Base-by-base conservation (phyloP, 352 stramenopile genomes). In the Phytophthora quininea region DNA sequence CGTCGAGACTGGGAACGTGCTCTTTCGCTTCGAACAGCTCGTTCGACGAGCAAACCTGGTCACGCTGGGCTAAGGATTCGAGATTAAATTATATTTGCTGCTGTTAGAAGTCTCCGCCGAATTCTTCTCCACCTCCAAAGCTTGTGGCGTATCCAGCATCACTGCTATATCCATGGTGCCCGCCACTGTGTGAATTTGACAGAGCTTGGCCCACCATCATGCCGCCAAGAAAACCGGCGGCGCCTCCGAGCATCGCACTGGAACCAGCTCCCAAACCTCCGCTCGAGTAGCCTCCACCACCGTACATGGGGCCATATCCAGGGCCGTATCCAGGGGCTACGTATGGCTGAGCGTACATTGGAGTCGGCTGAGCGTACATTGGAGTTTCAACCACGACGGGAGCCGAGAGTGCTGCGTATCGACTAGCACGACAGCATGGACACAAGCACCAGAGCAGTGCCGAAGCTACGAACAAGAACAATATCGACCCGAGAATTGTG, bases 1-100 rank as follows among this genome's bases (percentile, higher is more conserved):
- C 5, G 62, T 76, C 8, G 76, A 84, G 61, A 77, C 74, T 1
- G 73, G 71, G 19, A 69, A 71, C 31, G 67, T 77, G 58, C 69
- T 78, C 24, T 74, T 84, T 46, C 76, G 76, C 42, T 84, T 78
- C 60, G 74, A 84, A 48, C 74, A 84, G 45, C 65, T 80, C 47
- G 63, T 81, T 12, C 73, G 61, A 14, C 70, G 70, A 11, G 55
- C 60, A 11, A 73, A 74, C 35, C 62, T 80, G 45, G 62, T 80
- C 37, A 77, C 72, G 10, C 42, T 70, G 3, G 56, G 54, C 33
- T 71, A 55, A 73, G 19, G 19, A 24, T 24, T 24, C 0, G 19
- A 24, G 19, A 24, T 24, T 24, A 24, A 24, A 24, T 24, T 24
- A 24, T 24, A 24, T 24, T 24, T 24, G 19, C 19, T 24, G 19